Percentiles rank a stretch among this genome's conserved stretches.
Conservation (phyloP, 108 stramenopile genomes). For the Chaetoceros muelleri region DNA sequence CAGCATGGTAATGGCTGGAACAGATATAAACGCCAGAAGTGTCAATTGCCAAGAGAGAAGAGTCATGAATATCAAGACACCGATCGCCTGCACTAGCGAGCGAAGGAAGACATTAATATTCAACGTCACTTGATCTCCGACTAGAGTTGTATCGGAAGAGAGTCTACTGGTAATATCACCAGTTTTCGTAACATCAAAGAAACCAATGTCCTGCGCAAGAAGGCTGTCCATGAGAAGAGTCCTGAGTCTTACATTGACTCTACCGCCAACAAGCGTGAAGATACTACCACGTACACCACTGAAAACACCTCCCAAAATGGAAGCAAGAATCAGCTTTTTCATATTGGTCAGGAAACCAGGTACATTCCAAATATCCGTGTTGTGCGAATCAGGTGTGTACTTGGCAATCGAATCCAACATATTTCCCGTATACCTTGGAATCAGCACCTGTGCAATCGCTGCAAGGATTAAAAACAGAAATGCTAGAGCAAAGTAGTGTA, state of each 20-base stretch:
- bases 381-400: slow-evolving; percentile 10
- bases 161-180: slow-evolving; percentile 77
- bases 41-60: slow-evolving; percentile 60
- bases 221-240: slow-evolving; percentile 53
- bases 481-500: slow-evolving; percentile 26
- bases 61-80: slow-evolving; percentile 77
- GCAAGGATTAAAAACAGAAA: slow-evolving; percentile 39
- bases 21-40: slow-evolving; percentile 66
- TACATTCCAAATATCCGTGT: slow-evolving; percentile 21
- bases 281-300: slow-evolving; percentile 59
- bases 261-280: slow-evolving; percentile 60
- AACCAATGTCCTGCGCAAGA: slow-evolving; percentile 65
- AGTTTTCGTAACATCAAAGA: slow-evolving; percentile 72
- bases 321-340: slow-evolving; percentile 25
- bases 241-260: slow-evolving; percentile 59
- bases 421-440: slow-evolving; percentile 40
- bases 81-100: slow-evolving; percentile 19
- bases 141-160: slow-evolving; percentile 63
- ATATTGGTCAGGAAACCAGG: slow-evolving; percentile 40
- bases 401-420: slow-evolving; percentile 34
- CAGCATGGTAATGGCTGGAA: slow-evolving; percentile 62
- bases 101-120: slow-evolving; percentile 74
- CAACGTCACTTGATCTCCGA: slow-evolving; percentile 77
- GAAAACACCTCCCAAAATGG: slow-evolving; percentile 49
- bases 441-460: slow-evolving; percentile 35